These are phyloP conservation scores for Talinum fruticosum DNA, from an alignment of 148 eudicot genomes.

Conservation along the genomic window DNA sequence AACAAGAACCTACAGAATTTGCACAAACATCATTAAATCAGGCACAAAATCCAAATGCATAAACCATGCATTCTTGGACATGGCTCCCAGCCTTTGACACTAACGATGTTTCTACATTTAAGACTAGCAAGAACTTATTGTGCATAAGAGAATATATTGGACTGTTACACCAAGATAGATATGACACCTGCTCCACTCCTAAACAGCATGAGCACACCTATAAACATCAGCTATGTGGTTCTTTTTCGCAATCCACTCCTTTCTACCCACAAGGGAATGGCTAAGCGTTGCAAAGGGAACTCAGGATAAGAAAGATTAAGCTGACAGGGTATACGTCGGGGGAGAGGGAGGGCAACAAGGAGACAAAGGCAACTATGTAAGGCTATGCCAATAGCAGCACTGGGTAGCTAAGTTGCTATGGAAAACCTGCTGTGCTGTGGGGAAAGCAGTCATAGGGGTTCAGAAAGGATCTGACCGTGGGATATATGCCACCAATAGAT, in stretches of 20 bases:
- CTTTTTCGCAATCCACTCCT: background rate
- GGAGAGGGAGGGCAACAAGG: too few species aligned
- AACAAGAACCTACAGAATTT: slow-evolving; percentile 65
- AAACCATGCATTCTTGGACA: background rate
- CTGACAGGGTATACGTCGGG: too few species aligned
- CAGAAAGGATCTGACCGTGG: too few species aligned
- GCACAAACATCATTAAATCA: background rate
- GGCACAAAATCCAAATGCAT: too few species aligned
- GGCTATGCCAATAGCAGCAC: too few species aligned
- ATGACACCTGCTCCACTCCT: background rate
- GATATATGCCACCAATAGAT: background rate
- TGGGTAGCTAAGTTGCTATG: too few species aligned
- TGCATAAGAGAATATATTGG: background rate
- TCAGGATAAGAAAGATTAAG: too few species aligned
- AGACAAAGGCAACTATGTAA: too few species aligned
- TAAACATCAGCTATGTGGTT: background rate
- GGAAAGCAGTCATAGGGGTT: too few species aligned
- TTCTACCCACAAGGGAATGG: too few species aligned
- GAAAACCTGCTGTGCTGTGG: too few species aligned
- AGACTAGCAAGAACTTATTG: background rate
- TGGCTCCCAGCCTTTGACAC: background rate
- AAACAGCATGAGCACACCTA: background rate
- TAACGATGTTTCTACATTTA: background rate
- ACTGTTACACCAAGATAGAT: background rate
- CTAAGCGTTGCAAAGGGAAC: too few species aligned